Evolutionary conservation across 805 yeast genomes (phyloP), one percentile per base, ranked within the genome.

Genomic region (Candida sonorensis): DNA sequence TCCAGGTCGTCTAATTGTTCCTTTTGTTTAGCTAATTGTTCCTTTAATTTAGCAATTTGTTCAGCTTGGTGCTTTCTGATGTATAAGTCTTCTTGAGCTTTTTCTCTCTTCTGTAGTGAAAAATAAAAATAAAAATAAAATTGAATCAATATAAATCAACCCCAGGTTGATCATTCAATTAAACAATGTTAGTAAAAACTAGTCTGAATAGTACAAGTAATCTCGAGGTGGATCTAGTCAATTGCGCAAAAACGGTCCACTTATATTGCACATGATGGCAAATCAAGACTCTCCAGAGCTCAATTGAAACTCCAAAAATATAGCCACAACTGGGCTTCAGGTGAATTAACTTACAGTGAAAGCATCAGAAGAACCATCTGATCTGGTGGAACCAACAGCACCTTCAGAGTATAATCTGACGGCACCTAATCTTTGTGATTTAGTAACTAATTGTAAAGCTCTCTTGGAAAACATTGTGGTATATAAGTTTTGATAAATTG

Each of bases 51-150:
- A 53, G 74, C 77, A 58, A 87, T 69, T 68, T 81, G 86, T 61
- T 86, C 95, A 57, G 80, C 81, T 69, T 90, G 95, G 57, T 82
- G 95, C 66, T 85, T 79, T 64, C 76, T 84, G 62, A 87, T 69
- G 67, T 77, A 88, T 51, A 67, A 69, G 57, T 81, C 86, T 68
- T 90, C 98, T 56, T 78, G 79, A 42, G 95, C 95, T 64, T 75
- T 81, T 71, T 92, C 98, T 60, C 94, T 87, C 59, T 87, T 85
- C 72, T 72, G 47, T 49, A 17, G 16, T 12, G 28, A 16, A 15
- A 19, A 16, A 13, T 14, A 20, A 11, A 19, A n/a, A n/a, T n/a
- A n/a, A n/a, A n/a, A n/a, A n/a, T n/a, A n/a, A n/a, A n/a, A n/a
- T 16, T 10, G 18, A 7, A 23, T n/a, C 14, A 14, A 10, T 17